These are phyloP conservation scores for Penicillium polonicum DNA, from an alignment of 2,329 filamentous ascomycete species.

Conservation along the genomic window DNA sequence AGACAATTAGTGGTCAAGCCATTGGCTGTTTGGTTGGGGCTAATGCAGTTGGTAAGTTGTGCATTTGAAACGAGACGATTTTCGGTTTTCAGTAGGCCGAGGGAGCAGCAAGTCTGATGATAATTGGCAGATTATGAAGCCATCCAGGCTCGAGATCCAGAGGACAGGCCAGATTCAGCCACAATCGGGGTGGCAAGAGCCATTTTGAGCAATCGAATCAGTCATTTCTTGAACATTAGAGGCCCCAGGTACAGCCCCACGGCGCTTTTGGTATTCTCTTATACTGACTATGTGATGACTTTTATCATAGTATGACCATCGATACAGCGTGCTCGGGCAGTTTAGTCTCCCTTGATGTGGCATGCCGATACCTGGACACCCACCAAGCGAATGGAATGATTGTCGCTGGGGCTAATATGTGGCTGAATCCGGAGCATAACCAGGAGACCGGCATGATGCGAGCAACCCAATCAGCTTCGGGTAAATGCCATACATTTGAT, in stretches of 20 bases:
- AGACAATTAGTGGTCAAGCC: not conserved
- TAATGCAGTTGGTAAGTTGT: not conserved
- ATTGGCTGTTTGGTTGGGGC: conserved; percentile 6
- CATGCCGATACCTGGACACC: conserved; percentile 23
- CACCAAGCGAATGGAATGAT: conserved; percentile 20
- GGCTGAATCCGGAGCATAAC: conserved; percentile 25
- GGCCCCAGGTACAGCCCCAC: conserved; percentile 18
- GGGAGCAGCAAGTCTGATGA: not conserved
- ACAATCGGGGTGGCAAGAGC: conserved; percentile 22
- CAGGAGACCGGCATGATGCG: not conserved
- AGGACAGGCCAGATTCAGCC: not conserved
- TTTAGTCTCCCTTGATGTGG: conserved; percentile 31
- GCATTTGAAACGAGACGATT: too few relatives aligned
- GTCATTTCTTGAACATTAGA: conserved; percentile 28
- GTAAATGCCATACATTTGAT: not conserved
- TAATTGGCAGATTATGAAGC: conserved; percentile 4
- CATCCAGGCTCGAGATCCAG: conserved; percentile 7
- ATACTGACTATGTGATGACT: too few relatives aligned
- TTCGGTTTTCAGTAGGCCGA: not conserved
- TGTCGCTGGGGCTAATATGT: conserved; percentile 28
- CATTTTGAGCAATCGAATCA: conserved; percentile 31
- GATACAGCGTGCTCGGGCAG: conserved; percentile 32
- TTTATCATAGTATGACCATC: conserved; percentile 18
- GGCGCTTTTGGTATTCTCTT: too few relatives aligned
- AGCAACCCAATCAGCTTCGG: not conserved